Percentiles rank a stretch among this genome's conserved stretches.
Evolutionary conservation across 148 eudicot species (phyloP).

Genomic region (Arbutus unedo): DNA sequence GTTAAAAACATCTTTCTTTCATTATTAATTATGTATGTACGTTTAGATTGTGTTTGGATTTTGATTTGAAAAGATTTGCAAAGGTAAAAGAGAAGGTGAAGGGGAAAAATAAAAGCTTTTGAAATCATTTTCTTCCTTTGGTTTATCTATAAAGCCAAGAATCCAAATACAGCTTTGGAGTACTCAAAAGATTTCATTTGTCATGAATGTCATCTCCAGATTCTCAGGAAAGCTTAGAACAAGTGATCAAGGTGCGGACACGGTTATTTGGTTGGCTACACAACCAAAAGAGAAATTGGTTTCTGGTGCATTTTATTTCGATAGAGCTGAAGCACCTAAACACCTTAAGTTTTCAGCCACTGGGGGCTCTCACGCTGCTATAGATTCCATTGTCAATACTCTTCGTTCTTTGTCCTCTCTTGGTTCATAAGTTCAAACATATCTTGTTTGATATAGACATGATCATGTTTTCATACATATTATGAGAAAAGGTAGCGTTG

Average conservation of each 20-base stretch:
- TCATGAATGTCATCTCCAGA: slow-evolving; percentile 26
- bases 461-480: background rate
- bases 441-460: too few relatives aligned
- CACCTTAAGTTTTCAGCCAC: slow-evolving; percentile 72
- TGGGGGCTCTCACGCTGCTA: slow-evolving; percentile 53
- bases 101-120: background rate
- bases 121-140: background rate
- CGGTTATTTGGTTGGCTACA: slow-evolving; percentile 74
- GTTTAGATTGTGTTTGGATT: background rate
- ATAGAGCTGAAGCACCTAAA: slow-evolving; percentile 84
- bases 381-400: slow-evolving; percentile 44
- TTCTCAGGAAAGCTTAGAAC: slow-evolving; percentile 72
- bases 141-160: background rate
- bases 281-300: slow-evolving; percentile 68
- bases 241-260: slow-evolving; percentile 89
- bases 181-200: background rate
- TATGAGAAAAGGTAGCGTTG: background rate
- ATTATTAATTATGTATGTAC: background rate
- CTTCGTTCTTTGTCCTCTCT: slow-evolving; percentile 49
- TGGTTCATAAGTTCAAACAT: slow-evolving; percentile 6
- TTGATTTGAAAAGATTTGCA: background rate
- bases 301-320: slow-evolving; percentile 80
- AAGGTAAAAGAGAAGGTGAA: background rate
- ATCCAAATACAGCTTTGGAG: background rate
- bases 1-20: background rate